Evolutionary conservation across 2,329 filamentous ascomycete genomes (phyloP).

Genomic region (Paecilomyces variotii): DNA sequence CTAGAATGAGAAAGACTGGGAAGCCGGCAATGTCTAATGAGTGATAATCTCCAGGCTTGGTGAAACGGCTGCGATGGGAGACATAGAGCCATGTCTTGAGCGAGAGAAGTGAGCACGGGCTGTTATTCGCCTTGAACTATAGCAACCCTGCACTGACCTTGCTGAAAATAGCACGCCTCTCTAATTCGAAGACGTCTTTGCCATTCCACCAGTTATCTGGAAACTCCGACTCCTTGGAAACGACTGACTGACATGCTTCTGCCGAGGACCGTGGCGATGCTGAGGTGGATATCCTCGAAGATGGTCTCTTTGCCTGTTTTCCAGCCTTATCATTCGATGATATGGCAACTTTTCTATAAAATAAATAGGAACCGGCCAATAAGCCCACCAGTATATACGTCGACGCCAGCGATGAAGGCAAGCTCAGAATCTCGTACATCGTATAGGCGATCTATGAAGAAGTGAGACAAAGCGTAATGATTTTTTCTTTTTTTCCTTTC

Average conservation of each 20-base stretch:
- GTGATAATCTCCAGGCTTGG: conserved; percentile 41
- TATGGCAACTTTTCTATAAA: neutral
- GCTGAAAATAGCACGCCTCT: conserved; percentile 43
- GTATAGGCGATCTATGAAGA: neutral
- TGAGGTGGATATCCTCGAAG: neutral
- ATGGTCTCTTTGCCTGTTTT: neutral
- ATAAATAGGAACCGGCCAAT: neutral
- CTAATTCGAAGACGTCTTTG: conserved; percentile 38
- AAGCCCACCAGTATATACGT: neutral
- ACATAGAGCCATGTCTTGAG: conserved; percentile 28
- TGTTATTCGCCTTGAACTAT: neutral
- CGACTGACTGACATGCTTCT: conserved; percentile 5
- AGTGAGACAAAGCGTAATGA: neutral
- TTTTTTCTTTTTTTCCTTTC: neutral
- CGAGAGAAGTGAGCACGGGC: neutral
- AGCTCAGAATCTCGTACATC: neutral
- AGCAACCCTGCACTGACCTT: conserved; percentile 25
- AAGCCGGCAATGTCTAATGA: conserved; percentile 50
- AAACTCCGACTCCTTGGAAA: conserved; percentile 34
- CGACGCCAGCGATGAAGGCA: neutral
- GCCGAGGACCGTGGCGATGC: neutral
- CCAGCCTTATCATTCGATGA: neutral
- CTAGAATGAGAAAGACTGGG: conserved; percentile 46
- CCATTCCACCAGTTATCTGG: conserved; percentile 33
- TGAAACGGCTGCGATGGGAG: conserved; percentile 33